Evolutionary conservation across 2,329 filamentous ascomycete genomes (phyloP), one percentile per base, ranked within the genome.

Genomic region (Neobulgaria alba): DNA sequence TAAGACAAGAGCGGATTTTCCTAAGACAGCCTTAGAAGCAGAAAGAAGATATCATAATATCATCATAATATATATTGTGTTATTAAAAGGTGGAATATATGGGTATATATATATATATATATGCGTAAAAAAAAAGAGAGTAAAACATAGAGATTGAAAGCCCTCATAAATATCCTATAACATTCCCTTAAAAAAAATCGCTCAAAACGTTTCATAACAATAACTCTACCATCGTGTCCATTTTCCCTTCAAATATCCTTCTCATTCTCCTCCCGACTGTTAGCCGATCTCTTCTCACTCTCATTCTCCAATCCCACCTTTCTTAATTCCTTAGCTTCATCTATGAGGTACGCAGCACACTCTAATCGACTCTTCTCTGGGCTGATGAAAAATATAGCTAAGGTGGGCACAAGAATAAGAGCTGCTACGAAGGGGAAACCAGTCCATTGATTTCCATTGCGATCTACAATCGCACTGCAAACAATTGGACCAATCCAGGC

Each of bases 401-500:
- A 32, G 29, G 46, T 56, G 5, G 56, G 56, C 2, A 58, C 52
- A 14, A 57, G 50, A 10, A 51, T 54, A 26, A 59, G 34, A 7
- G 56, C 51, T 10, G 53, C 55, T 3, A 53, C 51, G 32, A 51
- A 58, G 2, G 55, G 51, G 30, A 57, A 59, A 9, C 50, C 43
- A 3, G 51, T 51, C 50, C 51, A 57, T 29, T 57, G 50, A 29
- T 53, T 58, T 4, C 52, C 56, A 33, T 46, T 54, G 3, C n/a
- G 37, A 36, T 58, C 54, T 7, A 55, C 50, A 32, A 58, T 58
- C 8, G 56, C 56, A 43, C 53, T 55, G 17, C 45, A 49, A 4
- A 58, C 54, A 33, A 58, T 57, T 3, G 56, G 56, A 0, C 56
- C 56, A 29, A 58, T 57, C 56, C 56, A 58, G 5, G 55, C 49